Evolutionary conservation across 305 asterid species (phyloP).

Genomic region (Stenogyne calaminthoides): DNA sequence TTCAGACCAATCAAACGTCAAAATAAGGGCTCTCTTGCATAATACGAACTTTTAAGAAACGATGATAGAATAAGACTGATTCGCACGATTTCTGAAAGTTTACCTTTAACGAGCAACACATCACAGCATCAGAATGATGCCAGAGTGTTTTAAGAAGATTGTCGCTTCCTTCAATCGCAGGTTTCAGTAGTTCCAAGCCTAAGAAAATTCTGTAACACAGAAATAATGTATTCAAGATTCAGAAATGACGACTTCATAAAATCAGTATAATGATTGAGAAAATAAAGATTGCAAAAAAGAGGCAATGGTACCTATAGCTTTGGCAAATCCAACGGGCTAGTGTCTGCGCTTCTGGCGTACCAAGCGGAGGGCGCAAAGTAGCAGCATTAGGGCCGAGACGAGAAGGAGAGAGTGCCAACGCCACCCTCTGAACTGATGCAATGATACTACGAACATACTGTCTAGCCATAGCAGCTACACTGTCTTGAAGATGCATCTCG

Average conservation of each 20-base stretch:
- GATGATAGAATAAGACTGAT: background rate
- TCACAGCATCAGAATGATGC: slow-evolving; percentile 89
- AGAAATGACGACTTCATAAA: background rate
- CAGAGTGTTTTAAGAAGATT: slow-evolving; percentile 73
- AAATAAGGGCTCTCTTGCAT: too few species aligned
- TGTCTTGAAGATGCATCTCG: slow-evolving; percentile 85
- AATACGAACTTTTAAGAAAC: background rate
- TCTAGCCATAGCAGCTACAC: slow-evolving; percentile 84
- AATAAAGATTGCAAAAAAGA: background rate
- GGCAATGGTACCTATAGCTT: slow-evolving; percentile 69
- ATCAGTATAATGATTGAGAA: background rate
- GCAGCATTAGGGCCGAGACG: slow-evolving; percentile 47
- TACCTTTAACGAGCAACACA: slow-evolving; percentile 96
- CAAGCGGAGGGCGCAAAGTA: slow-evolving; percentile 64
- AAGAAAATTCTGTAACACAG: slow-evolving; percentile 61
- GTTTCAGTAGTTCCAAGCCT: slow-evolving; percentile 82
- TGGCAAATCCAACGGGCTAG: slow-evolving; percentile 90
- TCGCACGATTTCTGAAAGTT: background rate
- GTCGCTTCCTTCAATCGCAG: slow-evolving; percentile 64
- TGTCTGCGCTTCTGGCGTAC: slow-evolving; percentile 82
- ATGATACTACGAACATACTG: slow-evolving; percentile 90
- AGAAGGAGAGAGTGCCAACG: slow-evolving; percentile 87
- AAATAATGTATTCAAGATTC: background rate
- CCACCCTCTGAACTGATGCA: slow-evolving; percentile 95
- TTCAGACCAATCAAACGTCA: too few species aligned